Evolutionary conservation across 371 early-diverging fungal genomes (phyloP).

Genomic region (Mortierella sp.): DNA sequence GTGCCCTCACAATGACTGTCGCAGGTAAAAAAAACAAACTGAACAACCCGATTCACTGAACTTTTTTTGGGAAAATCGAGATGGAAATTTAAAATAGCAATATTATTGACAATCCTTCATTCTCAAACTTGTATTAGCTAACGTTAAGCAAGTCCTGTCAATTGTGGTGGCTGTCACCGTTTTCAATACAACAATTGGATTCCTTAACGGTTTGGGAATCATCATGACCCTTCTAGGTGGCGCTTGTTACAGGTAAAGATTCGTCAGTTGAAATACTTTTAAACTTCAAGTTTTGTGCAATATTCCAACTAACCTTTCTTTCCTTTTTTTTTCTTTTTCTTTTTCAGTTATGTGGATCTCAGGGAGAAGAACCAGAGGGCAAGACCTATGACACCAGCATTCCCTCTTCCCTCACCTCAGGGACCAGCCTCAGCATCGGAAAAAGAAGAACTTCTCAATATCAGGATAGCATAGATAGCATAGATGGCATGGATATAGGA

Average conservation of each 20-base stretch:
- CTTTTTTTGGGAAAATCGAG: too few species aligned
- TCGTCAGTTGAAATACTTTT: too few species aligned
- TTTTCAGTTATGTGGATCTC: constrained; percentile 60
- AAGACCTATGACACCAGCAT: constrained; percentile 45
- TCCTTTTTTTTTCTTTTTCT: too few species aligned
- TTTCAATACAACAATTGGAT: constrained; percentile 77
- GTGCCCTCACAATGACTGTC: constrained; percentile 90
- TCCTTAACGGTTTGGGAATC: constrained; percentile 80
- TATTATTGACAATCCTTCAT: too few species aligned
- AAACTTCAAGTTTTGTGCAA: too few species aligned
- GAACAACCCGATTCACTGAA: too few species aligned
- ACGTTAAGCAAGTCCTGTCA: constrained; percentile 89
- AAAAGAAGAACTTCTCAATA: constrained; percentile 47
- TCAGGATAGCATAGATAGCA: constrained; percentile 41
- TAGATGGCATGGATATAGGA: background rate
- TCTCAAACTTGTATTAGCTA: too few species aligned
- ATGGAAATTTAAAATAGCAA: too few species aligned
- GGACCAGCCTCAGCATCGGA: constrained; percentile 28
- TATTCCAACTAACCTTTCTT: too few species aligned
- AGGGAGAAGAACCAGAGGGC: constrained; percentile 37
- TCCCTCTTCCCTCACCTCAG: constrained; percentile 35
- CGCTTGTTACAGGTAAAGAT: constrained; percentile 55
- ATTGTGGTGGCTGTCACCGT: constrained; percentile 83
- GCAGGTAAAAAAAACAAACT: too few species aligned
- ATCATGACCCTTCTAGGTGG: constrained; percentile 85